Evolutionary conservation across 495 filamentous ascomycete species (phyloP).

Genomic region (Talaromyces proteolyticus): DNA sequence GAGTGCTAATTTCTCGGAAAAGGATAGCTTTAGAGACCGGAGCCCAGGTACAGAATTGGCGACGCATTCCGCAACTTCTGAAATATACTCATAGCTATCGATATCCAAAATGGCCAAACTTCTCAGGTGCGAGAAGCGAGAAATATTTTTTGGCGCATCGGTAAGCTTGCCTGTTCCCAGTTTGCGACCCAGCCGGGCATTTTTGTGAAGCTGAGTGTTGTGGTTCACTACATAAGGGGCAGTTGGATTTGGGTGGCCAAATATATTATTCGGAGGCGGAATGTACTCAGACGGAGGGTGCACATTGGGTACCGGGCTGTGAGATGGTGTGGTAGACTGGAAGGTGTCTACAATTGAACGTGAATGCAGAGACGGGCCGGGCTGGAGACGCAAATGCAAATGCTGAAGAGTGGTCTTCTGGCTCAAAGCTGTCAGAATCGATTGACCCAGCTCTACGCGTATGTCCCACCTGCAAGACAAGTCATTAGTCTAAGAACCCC

Average conservation of each 20-base stretch:
- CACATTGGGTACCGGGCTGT: constrained; percentile 6
- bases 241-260: constrained; percentile 4
- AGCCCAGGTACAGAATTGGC: constrained; percentile 43
- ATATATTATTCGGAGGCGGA: neutral
- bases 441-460: constrained; percentile 52
- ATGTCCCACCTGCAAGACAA: constrained; percentile 50
- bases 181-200: neutral
- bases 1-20: constrained; percentile 44
- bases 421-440: constrained; percentile 52
- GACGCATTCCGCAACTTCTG: constrained; percentile 48
- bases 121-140: constrained; percentile 50
- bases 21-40: constrained; percentile 48
- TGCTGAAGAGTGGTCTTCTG: constrained; percentile 27
- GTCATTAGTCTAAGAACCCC: too few relatives aligned
- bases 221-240: neutral
- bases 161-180: constrained; percentile 11
- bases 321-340: constrained; percentile 2
- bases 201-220: neutral
- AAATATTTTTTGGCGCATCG: constrained; percentile 39
- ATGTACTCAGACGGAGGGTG: neutral
- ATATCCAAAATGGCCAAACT: constrained; percentile 51
- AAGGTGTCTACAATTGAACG: neutral
- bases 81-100: constrained; percentile 46
- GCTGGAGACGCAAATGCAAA: constrained; percentile 31
- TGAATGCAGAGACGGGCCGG: constrained; percentile 33